Conservation (phyloP, 139 green algal genomes). For the Pseudopediastrum boryanum region DNA sequence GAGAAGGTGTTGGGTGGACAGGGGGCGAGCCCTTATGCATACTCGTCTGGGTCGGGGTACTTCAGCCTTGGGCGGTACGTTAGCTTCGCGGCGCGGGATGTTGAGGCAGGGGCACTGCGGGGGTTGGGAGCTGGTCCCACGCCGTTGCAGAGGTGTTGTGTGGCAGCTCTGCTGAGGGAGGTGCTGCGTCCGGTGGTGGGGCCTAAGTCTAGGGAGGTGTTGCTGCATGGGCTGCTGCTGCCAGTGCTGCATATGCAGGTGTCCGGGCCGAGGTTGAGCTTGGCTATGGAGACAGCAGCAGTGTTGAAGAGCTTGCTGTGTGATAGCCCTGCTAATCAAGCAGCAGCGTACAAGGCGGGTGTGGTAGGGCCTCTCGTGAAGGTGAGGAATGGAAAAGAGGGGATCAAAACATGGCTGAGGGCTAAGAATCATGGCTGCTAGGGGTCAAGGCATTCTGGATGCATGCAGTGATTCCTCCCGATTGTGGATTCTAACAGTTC, state of each 20-base stretch:
- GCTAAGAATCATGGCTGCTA: too few species aligned
- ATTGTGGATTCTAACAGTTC: too few species aligned
- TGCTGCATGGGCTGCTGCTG: slow-evolving; percentile 49
- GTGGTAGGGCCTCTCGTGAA: slow-evolving; percentile 37
- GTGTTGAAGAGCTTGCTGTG: slow-evolving; percentile 38
- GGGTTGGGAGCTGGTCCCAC: slow-evolving; percentile 14
- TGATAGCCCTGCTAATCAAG: slow-evolving; percentile 34
- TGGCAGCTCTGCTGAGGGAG: slow-evolving; percentile 36
- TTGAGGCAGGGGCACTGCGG: slow-evolving; percentile 34
- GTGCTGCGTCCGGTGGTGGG: slow-evolving; percentile 3
- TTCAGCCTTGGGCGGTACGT: too few species aligned
- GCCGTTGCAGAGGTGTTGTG: neutral
- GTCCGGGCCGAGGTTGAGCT: slow-evolving; percentile 37
- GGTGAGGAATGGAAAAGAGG: too few species aligned
- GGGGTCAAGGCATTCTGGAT: too few species aligned
- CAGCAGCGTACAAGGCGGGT: slow-evolving; percentile 22
- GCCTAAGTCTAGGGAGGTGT: neutral
- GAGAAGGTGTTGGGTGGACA: too few species aligned
- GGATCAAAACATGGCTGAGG: too few species aligned
- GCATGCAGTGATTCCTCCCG: too few species aligned
- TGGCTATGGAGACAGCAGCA: slow-evolving; percentile 39
- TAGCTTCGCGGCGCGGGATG: too few species aligned
- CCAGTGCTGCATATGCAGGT: slow-evolving; percentile 42
- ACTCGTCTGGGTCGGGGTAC: too few species aligned
- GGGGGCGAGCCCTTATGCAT: too few species aligned